Evolutionary conservation across 2,329 filamentous ascomycete species (phyloP), one percentile per base, ranked within the genome.

Genomic region (Aspergillus sp.): DNA sequence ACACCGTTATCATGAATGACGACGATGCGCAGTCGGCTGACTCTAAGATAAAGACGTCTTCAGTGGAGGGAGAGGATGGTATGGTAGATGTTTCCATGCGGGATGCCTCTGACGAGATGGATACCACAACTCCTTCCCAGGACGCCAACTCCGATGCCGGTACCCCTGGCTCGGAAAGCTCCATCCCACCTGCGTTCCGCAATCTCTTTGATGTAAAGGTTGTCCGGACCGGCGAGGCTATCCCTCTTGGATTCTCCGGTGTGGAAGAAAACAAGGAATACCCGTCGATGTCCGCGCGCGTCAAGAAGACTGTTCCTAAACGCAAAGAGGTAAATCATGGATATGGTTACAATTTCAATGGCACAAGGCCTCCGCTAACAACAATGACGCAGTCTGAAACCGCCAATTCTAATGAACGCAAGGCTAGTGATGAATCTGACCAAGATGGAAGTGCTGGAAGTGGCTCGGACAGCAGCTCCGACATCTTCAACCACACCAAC

Each of bases 81-180:
- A 81, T 96, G 58, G 87, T 97, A 5, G 88, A 96, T 60, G 83
- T 98, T 11, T 87, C 86, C 1, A 90, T 96, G 84, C 83, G 82
- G 42, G 85, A 89, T 54, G 70, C 72, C 2, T 60, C 60, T 11
- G 71, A 76, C 45, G 37, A 46, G 36, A 33, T 48, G 7, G 52
- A 56, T 36, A 48, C 52, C 9, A 44, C 49, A 7, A 47, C 45
- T 5, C 28, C 48, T 5, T 37, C 48, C 4, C 49, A 57, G 26
- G 44, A 47, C 26, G 38, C 40, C 9, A 49, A 57, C 7, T 37
- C 39, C 5, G 53, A 49, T 26, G 44, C 57, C 7, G 46, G 48
- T 19, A 46, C 88, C 71, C 73, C 73, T 71, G 50, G 68, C 70
- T 52, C 76, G 67, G 53, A 70, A 61, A 45, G 72, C 43, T 83